Evolutionary conservation across 495 filamentous ascomycete genomes (phyloP).

Genomic region (Sporormia fimetaria): DNA sequence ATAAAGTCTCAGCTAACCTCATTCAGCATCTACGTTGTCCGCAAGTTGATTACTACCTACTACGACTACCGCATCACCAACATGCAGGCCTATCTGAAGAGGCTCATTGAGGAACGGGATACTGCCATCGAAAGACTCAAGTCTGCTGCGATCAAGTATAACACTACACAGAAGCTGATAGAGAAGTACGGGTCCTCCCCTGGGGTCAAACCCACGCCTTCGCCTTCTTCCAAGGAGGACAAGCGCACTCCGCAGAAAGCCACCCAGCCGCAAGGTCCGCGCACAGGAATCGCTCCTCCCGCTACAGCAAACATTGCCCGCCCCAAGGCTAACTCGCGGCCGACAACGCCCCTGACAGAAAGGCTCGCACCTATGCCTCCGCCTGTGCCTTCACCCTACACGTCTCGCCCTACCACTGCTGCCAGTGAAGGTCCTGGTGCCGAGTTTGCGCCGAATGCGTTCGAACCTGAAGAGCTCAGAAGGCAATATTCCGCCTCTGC

Average conservation of each 20-base stretch:
- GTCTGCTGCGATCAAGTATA: constrained; percentile 83
- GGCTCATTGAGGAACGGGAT: constrained; percentile 61
- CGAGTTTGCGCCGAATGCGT: constrained; percentile 53
- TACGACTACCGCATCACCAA: constrained; percentile 71
- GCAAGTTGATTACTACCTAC: constrained; percentile 49
- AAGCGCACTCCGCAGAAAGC: constrained; percentile 22
- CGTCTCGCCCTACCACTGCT: neutral
- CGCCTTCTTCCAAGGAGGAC: constrained; percentile 34
- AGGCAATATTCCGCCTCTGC: constrained; percentile 38
- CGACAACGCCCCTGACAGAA: constrained; percentile 15
- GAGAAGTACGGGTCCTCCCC: constrained; percentile 67
- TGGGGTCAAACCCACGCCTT: constrained; percentile 10
- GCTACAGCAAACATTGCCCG: constrained; percentile 74
- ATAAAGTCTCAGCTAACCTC: constrained; percentile 1
- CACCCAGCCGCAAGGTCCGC: constrained; percentile 23
- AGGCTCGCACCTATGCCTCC: too few species aligned
- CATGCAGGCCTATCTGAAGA: constrained; percentile 56
- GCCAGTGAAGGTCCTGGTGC: constrained; percentile 24
- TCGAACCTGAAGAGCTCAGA: constrained; percentile 28
- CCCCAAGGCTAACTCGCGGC: constrained; percentile 24
- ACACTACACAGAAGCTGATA: constrained; percentile 83
- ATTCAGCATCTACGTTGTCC: constrained; percentile 54
- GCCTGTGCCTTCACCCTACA: constrained; percentile 21
- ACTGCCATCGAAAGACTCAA: constrained; percentile 91
- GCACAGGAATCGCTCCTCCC: constrained; percentile 58